Evolutionary conservation across 768 basidiomycete genomes (phyloP), one percentile per base, ranked within the genome.

Genomic region (Lentinula sp.): DNA sequence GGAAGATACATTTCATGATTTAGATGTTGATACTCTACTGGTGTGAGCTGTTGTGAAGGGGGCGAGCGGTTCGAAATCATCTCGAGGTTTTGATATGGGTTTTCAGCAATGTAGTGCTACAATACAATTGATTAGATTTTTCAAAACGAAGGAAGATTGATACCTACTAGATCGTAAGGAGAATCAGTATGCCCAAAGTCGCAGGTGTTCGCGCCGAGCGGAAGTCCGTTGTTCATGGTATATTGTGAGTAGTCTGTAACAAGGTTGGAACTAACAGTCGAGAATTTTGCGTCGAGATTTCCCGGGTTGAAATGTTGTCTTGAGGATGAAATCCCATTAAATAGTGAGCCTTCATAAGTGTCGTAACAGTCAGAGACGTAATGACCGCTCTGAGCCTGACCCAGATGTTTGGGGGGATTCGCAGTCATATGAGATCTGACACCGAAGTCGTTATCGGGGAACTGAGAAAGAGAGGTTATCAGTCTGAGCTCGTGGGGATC

Each of bases 341-440:
- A n/a, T 37, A 39, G 42, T 43, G 55, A 13, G 21, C 39, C 43
- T 43, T 56, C 55, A 40, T 10, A 55, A 21, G 53, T 43, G 10
- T 56, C 40, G 55, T 56, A 56, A 56, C 2, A 23, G 13, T 32
- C 23, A 40, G 55, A 56, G 55, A 56, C 55, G 55, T 56, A 56
- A 56, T 56, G 53, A 40, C 53, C 55, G 55, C 23, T 15, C 4
- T 48, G 18, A 10, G 32, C 23, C 23, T 13, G 32, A 53, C n/a
- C 34, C 16, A 34, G 28, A 51, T 21, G 21, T 48, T 23, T 9
- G 10, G 21, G 43, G 23, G 40, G 55, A 56, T 56, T 40, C 55
- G 55, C 55, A 56, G 37, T 43, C 40, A 56, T 43, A 56, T 16
- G 55, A 37, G 55, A 31, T 16, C 9, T 56, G 55, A 42, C 55